Conservation (phyloP, 139 green algal species). For the Dunaliella primolecta region DNA sequence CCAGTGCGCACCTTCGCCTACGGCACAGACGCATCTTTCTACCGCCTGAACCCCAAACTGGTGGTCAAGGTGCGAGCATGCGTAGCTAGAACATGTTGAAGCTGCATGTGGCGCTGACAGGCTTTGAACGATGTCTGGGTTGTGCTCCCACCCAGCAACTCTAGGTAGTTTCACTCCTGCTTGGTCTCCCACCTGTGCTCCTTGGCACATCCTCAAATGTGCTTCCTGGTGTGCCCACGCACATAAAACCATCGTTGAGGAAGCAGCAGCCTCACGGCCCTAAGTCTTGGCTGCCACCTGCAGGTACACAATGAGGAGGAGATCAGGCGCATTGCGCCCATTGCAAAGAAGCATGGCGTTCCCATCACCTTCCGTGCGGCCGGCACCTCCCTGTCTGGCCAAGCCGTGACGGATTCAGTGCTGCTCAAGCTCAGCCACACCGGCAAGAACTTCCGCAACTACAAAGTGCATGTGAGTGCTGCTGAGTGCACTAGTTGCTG, state of each 20-base stretch:
- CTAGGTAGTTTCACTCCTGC: no score
- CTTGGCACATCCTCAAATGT: no score
- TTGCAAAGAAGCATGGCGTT: constrained; percentile 80
- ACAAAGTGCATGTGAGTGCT: constrained; percentile 74
- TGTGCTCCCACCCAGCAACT: not conserved
- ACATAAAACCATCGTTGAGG: no score
- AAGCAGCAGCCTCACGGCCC: no score
- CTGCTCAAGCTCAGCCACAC: constrained; percentile 95
- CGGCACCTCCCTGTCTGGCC: constrained; percentile 89
- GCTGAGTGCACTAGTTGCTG: not conserved
- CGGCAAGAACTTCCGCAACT: constrained; percentile 94
- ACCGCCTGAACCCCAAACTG: constrained; percentile 88
- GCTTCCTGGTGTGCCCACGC: no score
- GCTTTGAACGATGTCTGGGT: not conserved
- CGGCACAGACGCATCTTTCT: constrained; percentile 92
- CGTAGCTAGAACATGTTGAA: not conserved
- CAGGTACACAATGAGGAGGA: constrained; percentile 89
- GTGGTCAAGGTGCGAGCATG: constrained; percentile 67
- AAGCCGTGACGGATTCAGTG: constrained; percentile 91
- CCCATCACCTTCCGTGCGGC: constrained; percentile 94
- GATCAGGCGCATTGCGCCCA: constrained; percentile 79
- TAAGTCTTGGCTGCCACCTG: no score
- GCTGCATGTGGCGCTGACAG: no score
- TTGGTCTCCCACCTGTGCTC: no score
- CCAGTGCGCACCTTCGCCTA: constrained; percentile 86